These are phyloP conservation scores for Kentomonas sorsogonicus DNA, from an alignment of 208 protist genomes.

Conservation along the genomic window DNA sequence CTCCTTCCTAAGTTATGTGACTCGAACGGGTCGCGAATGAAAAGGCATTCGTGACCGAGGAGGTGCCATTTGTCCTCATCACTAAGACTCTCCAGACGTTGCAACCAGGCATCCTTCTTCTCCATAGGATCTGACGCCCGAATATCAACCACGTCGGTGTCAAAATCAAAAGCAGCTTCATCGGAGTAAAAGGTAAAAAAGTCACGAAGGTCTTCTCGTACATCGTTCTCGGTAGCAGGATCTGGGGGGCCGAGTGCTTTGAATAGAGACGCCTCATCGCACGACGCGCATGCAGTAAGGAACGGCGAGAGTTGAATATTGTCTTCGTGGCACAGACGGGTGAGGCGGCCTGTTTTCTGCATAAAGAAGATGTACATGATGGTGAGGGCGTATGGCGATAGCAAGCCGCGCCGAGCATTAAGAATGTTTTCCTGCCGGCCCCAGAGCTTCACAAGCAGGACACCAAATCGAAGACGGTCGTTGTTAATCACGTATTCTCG, in stretches of 20 bases:
- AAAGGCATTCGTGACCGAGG: conserved; percentile 57
- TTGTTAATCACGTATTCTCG: conserved; percentile 57
- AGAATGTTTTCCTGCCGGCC: conserved; percentile 54
- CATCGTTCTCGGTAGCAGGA: too few relatives aligned
- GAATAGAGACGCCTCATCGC: too few relatives aligned
- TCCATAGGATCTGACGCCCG: conserved; percentile 20
- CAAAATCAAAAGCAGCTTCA: conserved; percentile 55
- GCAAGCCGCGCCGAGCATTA: conserved; percentile 67
- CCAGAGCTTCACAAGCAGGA: conserved; percentile 63
- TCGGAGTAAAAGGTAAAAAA: conserved; percentile 64
- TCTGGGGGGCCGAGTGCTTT: too few relatives aligned
- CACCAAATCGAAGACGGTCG: conserved; percentile 45
- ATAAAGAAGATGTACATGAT: conserved; percentile 82
- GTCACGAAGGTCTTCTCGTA: conserved; percentile 38
- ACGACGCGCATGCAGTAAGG: too few relatives aligned
- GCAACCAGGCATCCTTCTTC: conserved; percentile 60
- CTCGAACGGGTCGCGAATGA: conserved; percentile 75
- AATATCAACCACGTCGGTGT: conserved; percentile 70
- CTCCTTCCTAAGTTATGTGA: conserved; percentile 64
- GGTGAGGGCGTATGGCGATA: conserved; percentile 78
- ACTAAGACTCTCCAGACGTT: conserved; percentile 17
- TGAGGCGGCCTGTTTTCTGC: conserved; percentile 27
- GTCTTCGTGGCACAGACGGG: conserved; percentile 26
- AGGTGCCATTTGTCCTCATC: conserved; percentile 53
- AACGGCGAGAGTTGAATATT: too few relatives aligned